Evolutionary conservation across 495 filamentous ascomycete genomes (phyloP).

Genomic region (Talaromyces ruber): DNA sequence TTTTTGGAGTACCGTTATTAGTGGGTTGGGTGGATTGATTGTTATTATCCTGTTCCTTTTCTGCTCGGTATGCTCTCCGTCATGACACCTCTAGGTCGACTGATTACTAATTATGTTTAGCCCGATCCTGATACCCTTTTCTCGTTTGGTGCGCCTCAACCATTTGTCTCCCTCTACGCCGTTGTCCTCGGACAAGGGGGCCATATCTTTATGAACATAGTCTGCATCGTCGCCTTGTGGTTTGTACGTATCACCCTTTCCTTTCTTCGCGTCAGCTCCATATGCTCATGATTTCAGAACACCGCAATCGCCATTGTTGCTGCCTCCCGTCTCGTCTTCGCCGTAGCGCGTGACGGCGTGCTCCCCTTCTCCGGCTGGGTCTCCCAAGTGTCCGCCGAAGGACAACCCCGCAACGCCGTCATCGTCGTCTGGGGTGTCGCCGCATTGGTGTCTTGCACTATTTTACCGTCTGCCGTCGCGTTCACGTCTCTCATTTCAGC

Average conservation of each 20-base stretch:
- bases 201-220: slow-evolving; percentile 45
- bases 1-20: slow-evolving; percentile 45
- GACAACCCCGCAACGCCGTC: slow-evolving; percentile 46
- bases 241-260: slow-evolving; percentile 20
- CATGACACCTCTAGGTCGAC: too few relatives aligned
- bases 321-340: slow-evolving; percentile 48
- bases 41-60: slow-evolving; percentile 49
- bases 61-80: slow-evolving; percentile 31
- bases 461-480: slow-evolving; percentile 43
- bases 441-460: slow-evolving; percentile 41
- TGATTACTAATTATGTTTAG: too few relatives aligned
- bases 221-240: slow-evolving; percentile 42
- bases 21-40: slow-evolving; percentile 39
- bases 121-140: slow-evolving; percentile 29
- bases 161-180: slow-evolving; percentile 46
- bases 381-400: slow-evolving; percentile 33
- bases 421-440: slow-evolving; percentile 45
- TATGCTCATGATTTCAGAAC: slow-evolving; percentile 20
- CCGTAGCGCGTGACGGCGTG: slow-evolving; percentile 47
- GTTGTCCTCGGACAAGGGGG: slow-evolving; percentile 42
- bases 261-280: background rate
- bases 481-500: slow-evolving; percentile 47
- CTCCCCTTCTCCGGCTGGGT: slow-evolving; percentile 49
- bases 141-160: slow-evolving; percentile 40
- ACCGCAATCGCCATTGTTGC: slow-evolving; percentile 46